A percentile compares a stretch with the other conserved stretches of the same genome.
These are phyloP conservation scores for Xylaria polymorpha DNA, from an alignment of 2,329 filamentous ascomycete genomes.

Conservation along the genomic window DNA sequence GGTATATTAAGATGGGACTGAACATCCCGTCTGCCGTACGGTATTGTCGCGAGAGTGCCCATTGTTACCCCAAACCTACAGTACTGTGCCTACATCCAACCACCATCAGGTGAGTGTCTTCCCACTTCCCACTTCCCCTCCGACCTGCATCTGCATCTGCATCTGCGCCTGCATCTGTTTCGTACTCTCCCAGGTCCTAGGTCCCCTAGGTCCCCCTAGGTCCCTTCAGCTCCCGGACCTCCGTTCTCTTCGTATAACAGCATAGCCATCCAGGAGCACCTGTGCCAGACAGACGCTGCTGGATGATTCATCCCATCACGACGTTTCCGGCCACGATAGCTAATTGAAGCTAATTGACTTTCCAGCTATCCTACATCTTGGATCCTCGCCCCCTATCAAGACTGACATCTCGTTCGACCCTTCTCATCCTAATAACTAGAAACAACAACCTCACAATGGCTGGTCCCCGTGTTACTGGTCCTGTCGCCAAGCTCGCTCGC, in stretches of 20 bases:
- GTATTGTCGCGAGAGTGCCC: slow-evolving; percentile 3
- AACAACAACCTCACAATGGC: slow-evolving; percentile 41
- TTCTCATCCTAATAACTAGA: slow-evolving; percentile 1
- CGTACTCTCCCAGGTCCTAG: background rate
- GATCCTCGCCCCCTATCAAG: slow-evolving; percentile 6
- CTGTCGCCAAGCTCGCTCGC: slow-evolving; percentile 48
- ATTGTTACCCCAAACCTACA: slow-evolving; percentile 14
- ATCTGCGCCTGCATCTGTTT: background rate
- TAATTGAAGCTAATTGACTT: slow-evolving; percentile 26
- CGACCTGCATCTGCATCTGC: slow-evolving; percentile 23
- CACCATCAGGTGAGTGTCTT: slow-evolving; percentile 35
- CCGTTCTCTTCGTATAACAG: slow-evolving; percentile 30
- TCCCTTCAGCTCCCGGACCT: slow-evolving; percentile 35
- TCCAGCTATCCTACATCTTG: slow-evolving; percentile 12
- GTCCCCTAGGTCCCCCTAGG: too few relatives aligned
- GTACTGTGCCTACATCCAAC: slow-evolving; percentile 10
- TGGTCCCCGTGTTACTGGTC: slow-evolving; percentile 50
- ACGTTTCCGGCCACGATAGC: background rate
- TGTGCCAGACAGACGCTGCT: slow-evolving; percentile 9
- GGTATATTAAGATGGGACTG: slow-evolving; percentile 33
- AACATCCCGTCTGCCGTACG: slow-evolving; percentile 11
- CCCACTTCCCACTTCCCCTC: slow-evolving; percentile 27
- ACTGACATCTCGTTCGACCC: background rate
- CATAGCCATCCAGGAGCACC: slow-evolving; percentile 15
- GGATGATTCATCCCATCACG: background rate